Evolutionary conservation across 352 stramenopile species (phyloP).

Genomic region (Globisporangium nodosum): DNA sequence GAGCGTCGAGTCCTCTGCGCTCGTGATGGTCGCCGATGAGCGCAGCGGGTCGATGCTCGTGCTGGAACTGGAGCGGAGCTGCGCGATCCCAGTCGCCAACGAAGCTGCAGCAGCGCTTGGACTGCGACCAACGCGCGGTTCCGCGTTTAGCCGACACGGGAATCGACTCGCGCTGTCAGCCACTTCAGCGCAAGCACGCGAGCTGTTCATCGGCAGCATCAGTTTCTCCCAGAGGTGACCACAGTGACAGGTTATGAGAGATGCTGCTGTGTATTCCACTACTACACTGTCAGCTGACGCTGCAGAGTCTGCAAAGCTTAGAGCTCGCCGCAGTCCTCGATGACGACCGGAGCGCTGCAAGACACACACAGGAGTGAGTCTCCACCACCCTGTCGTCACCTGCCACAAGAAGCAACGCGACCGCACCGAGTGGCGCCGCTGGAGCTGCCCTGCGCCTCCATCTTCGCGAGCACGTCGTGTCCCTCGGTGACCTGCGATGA

Average conservation of each 20-base stretch:
- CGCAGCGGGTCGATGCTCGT: slow-evolving; percentile 15
- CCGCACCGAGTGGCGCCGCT: slow-evolving; percentile 87
- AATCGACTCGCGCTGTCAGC: background rate
- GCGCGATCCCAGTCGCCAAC: slow-evolving; percentile 16
- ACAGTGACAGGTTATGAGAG: background rate
- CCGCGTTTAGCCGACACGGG: background rate
- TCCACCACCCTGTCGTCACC: slow-evolving; percentile 2
- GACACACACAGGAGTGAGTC: background rate
- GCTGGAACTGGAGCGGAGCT: slow-evolving; percentile 17
- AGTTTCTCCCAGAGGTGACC: background rate
- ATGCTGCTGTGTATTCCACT: background rate
- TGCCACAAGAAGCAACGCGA: background rate
- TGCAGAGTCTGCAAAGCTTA: slow-evolving; percentile 14
- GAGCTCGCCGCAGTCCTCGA: slow-evolving; percentile 96
- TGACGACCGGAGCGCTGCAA: slow-evolving; percentile 70
- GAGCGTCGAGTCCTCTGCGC: slow-evolving; percentile 1
- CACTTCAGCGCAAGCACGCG: background rate
- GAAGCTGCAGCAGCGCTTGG: background rate
- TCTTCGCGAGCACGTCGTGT: slow-evolving; percentile 94
- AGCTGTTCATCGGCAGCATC: background rate
- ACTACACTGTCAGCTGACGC: background rate
- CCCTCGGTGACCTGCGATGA: slow-evolving; percentile 81
- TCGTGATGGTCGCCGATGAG: slow-evolving; percentile 21
- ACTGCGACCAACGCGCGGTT: background rate
- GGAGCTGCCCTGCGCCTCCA: slow-evolving; percentile 92